Percentiles rank a stretch among this genome's conserved stretches.
These are phyloP conservation scores for Arthromyces matolae DNA, from an alignment of 768 basidiomycete genomes.

Conservation along the genomic window DNA sequence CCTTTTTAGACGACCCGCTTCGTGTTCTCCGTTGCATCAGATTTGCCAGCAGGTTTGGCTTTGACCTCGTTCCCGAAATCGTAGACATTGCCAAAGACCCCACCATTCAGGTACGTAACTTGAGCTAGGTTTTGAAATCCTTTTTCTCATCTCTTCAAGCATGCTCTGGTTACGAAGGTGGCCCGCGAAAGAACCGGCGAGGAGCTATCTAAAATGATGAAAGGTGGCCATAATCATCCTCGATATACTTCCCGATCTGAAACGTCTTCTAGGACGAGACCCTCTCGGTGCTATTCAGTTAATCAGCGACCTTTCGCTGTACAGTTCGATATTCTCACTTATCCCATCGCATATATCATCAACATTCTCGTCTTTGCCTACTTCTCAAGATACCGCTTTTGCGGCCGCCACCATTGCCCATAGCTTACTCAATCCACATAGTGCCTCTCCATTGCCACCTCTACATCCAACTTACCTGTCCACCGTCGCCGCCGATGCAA, in stretches of 20 bases:
- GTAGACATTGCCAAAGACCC: slow-evolving; percentile 56
- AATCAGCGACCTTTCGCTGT: slow-evolving; percentile 72
- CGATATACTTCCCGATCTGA: neutral
- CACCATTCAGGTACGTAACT: slow-evolving; percentile 52
- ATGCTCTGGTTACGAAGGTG: slow-evolving; percentile 73
- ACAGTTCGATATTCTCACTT: slow-evolving; percentile 57
- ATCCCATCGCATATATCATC: slow-evolving; percentile 43
- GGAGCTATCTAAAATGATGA: slow-evolving; percentile 93
- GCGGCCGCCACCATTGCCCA: slow-evolving; percentile 58
- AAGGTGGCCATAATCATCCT: slow-evolving; percentile 50
- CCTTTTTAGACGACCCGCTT: slow-evolving; percentile 92
- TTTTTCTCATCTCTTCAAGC: slow-evolving; percentile 32
- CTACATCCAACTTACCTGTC: slow-evolving; percentile 48
- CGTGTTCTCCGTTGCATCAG: slow-evolving; percentile 87
- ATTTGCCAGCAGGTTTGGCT: slow-evolving; percentile 90
- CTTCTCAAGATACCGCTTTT: slow-evolving; percentile 41
- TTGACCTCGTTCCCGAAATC: slow-evolving; percentile 68
- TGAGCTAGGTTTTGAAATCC: neutral
- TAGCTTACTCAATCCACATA: slow-evolving; percentile 34
- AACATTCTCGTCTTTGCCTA: slow-evolving; percentile 42
- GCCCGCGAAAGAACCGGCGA: slow-evolving; percentile 89
- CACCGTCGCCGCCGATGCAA: slow-evolving; percentile 32
- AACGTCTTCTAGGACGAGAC: slow-evolving; percentile 51
- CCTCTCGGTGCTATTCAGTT: slow-evolving; percentile 72
- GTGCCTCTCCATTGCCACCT: slow-evolving; percentile 30